Conservation (phyloP, 1,284 basidiomycete species). For the Peniophora sp. region DNA sequence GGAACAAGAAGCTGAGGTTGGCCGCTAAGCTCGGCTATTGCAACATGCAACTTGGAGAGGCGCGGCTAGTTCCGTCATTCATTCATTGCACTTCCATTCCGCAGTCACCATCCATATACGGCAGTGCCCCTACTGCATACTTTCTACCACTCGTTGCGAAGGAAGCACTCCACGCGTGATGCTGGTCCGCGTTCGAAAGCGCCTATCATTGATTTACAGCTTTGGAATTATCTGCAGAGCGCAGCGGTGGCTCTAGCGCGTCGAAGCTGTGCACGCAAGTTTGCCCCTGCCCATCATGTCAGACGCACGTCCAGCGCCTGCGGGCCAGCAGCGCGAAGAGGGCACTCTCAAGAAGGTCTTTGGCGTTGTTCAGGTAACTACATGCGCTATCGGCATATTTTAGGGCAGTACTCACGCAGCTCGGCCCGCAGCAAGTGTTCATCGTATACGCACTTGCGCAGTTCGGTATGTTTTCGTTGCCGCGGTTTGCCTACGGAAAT, state of each 20-base stretch:
- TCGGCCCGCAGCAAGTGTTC: slow-evolving; percentile 52
- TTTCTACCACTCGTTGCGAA: too few relatives aligned
- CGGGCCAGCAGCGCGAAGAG: slow-evolving; percentile 20
- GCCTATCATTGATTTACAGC: too few relatives aligned
- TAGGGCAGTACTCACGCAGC: slow-evolving; percentile 2
- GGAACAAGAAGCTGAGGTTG: slow-evolving; percentile 1
- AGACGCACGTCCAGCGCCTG: slow-evolving; percentile 11
- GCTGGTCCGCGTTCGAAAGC: too few relatives aligned
- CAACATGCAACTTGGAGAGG: too few relatives aligned
- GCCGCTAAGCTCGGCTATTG: too few relatives aligned
- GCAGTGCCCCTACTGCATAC: too few relatives aligned
- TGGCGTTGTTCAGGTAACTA: slow-evolving; percentile 41
- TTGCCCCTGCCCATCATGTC: slow-evolving; percentile 15
- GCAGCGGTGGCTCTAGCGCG: too few relatives aligned
- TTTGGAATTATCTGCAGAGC: too few relatives aligned
- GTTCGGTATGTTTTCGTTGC: slow-evolving; percentile 36
- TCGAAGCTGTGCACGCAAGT: background rate
- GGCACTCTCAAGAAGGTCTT: slow-evolving; percentile 23
- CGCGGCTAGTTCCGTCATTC: too few relatives aligned
- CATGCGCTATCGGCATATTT: background rate
- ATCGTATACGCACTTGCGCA: slow-evolving; percentile 56
- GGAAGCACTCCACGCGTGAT: too few relatives aligned
- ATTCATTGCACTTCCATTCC: too few relatives aligned
- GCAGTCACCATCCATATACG: too few relatives aligned
- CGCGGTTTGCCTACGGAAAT: background rate